Percentiles rank a stretch among this genome's conserved stretches.
These are phyloP conservation scores for Microsporum audouinii DNA, from an alignment of 2,329 filamentous ascomycete species.

Conservation along the genomic window DNA sequence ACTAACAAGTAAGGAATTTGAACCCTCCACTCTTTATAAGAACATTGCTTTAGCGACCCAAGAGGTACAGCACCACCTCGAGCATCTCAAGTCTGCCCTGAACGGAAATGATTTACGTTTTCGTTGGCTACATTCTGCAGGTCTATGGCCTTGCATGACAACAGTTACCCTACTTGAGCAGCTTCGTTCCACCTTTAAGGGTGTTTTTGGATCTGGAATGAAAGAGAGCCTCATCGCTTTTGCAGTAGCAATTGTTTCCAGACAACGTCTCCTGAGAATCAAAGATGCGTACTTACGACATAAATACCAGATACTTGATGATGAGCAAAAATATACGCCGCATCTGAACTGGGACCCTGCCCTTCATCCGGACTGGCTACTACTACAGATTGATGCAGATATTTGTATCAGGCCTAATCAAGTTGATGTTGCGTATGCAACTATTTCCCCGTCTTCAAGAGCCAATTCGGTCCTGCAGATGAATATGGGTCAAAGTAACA, in stretches of 20 bases:
- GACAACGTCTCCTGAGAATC: constrained; percentile 24
- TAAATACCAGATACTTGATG: constrained; percentile 13
- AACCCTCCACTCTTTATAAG: not conserved
- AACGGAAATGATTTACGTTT: constrained; percentile 20
- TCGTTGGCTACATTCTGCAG: constrained; percentile 31
- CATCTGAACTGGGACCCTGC: constrained; percentile 49
- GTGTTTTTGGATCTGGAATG: constrained; percentile 6
- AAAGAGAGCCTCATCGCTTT: constrained; percentile 12
- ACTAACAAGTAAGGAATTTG: not conserved
- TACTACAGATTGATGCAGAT: constrained; percentile 56
- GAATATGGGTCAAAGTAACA: constrained; percentile 54
- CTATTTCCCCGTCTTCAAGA: constrained; percentile 42
- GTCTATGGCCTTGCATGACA: constrained; percentile 34
- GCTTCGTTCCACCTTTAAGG: constrained; percentile 25
- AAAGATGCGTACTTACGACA: constrained; percentile 8
- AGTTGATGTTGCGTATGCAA: constrained; percentile 50
- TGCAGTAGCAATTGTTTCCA: constrained; percentile 20
- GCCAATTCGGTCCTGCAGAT: constrained; percentile 53
- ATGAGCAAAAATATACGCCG: constrained; percentile 39
- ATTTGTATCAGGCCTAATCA: constrained; percentile 52
- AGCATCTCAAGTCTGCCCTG: constrained; percentile 15
- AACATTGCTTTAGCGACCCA: constrained; percentile 15
- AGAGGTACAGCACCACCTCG: constrained; percentile 11
- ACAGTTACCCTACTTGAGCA: constrained; percentile 34
- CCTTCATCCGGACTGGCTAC: constrained; percentile 49